Evolutionary conservation across 2,329 filamentous ascomycete species (phyloP), one percentile per base, ranked within the genome.

Genomic region (Microcyclospora pomicola): DNA sequence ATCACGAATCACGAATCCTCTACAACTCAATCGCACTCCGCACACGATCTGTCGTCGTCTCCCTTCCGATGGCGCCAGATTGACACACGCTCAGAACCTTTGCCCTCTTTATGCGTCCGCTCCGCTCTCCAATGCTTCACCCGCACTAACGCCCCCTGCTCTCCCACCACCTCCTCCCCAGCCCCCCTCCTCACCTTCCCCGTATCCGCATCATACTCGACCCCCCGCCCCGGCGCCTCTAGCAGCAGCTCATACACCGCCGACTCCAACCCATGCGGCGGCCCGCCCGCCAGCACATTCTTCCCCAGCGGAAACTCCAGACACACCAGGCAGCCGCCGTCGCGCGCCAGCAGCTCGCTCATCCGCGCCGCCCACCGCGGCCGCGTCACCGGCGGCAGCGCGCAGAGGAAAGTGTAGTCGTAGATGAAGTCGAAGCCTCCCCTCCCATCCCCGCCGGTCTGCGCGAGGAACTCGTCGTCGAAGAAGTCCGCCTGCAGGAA

Each of bases 281-380:
- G 84, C 0, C 85, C 84, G 9, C 68, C 68, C 9, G 70, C 66
- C 9, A 65, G 66, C 9, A 78, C 69, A 31, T 74, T 68, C 56
- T 87, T 91, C 43, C 73, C 70, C 1, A 79, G 75, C 9, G 85
- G 85, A 56, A 81, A 92, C 56, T 93, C 84, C 43, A 93, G 69
- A 59, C 75, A 78, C 35, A 79, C 64, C 38, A 79, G 61, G n/a
- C n/a, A n/a, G 35, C 64, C 60, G 5, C 73, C 73, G 2, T 56
- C 58, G 1, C 65, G 59, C 11, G 67, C 59, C 9, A 79, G 65
- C 6, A 79, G 61, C 38, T 69, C 59, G 4, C 63, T 64, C 54
- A 73, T 70, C 14, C 72, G 65, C 12, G 63, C 57, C 2, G 74
- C 69, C 75, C 75, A 80, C 15, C 59, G 50, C 0, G 73, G 67